Conservation (phyloP, 495 filamentous ascomycete species). For the Xylona heveae region DNA sequence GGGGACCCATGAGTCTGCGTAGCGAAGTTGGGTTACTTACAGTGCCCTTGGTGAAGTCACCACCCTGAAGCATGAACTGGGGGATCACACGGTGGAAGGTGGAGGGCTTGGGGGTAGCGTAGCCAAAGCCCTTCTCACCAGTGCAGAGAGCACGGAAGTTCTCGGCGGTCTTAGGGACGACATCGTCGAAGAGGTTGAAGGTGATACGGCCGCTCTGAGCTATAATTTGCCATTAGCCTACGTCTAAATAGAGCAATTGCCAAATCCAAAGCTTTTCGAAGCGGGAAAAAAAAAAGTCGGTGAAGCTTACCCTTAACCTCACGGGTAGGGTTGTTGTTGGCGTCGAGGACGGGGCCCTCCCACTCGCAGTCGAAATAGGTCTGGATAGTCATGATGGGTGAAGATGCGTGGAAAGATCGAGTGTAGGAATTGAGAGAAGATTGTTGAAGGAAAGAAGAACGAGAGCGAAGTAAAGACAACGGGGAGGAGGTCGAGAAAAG, state of each 20-base stretch:
- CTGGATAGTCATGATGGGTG: constrained; percentile 43
- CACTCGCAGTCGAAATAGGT: constrained; percentile 46
- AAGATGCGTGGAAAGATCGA: constrained; percentile 38
- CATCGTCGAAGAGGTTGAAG: constrained; percentile 74
- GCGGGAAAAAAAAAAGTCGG: too few species aligned
- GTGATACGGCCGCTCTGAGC: constrained; percentile 62
- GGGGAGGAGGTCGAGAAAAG: not conserved
- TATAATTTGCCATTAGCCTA: constrained; percentile 19
- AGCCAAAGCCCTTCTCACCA: constrained; percentile 72
- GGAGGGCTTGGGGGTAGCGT: constrained; percentile 18
- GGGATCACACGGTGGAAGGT: constrained; percentile 25
- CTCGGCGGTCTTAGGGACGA: constrained; percentile 74
- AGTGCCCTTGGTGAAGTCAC: constrained; percentile 27
- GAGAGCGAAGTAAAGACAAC: constrained; percentile 14
- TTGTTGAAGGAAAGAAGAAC: constrained; percentile 15
- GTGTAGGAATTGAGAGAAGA: constrained; percentile 5
- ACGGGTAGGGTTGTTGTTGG: constrained; percentile 28
- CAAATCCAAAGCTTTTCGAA: constrained; percentile 4
- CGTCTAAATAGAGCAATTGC: constrained; percentile 6
- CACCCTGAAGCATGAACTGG: constrained; percentile 29
- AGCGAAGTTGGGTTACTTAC: constrained; percentile 12
- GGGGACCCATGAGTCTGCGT: not conserved
- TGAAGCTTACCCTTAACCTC: constrained; percentile 36
- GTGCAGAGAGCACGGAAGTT: constrained; percentile 95
- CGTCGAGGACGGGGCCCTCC: constrained; percentile 41